These are phyloP conservation scores for Nitzschia sp. DNA, from an alignment of 108 stramenopile genomes.

Conservation along the genomic window DNA sequence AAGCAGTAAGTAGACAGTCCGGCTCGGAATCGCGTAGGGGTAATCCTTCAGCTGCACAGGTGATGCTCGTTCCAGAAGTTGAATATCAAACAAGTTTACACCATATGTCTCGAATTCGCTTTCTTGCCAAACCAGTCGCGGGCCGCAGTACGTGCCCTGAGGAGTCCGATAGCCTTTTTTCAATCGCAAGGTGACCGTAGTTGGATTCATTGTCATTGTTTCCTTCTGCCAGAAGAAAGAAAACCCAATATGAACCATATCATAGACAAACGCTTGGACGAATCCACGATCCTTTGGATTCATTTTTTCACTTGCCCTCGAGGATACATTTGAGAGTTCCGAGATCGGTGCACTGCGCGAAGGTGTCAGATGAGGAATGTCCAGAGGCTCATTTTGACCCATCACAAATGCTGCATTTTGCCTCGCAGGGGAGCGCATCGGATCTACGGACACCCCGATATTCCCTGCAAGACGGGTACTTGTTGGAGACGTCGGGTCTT, in stretches of 20 bases:
- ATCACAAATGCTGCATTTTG: background rate
- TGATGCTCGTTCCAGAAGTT: slow-evolving; percentile 37
- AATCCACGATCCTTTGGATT: slow-evolving; percentile 12
- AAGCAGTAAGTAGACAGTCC: slow-evolving; percentile 32
- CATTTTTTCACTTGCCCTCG: background rate
- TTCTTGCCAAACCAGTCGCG: slow-evolving; percentile 41
- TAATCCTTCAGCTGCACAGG: slow-evolving; percentile 36
- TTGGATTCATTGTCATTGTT: background rate
- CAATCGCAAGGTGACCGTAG: slow-evolving; percentile 8
- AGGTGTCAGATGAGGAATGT: background rate
- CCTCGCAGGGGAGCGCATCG: background rate
- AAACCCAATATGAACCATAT: slow-evolving; percentile 20
- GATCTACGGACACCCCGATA: background rate
- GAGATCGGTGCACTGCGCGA: background rate
- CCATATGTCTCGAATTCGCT: slow-evolving; percentile 19
- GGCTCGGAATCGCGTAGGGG: slow-evolving; percentile 44
- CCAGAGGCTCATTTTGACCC: background rate
- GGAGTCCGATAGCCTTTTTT: slow-evolving; percentile 14
- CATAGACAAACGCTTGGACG: slow-evolving; percentile 27
- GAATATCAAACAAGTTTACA: slow-evolving; percentile 54
- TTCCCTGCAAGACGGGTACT: background rate
- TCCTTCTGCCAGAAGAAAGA: slow-evolving; percentile 40
- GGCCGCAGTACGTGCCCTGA: slow-evolving; percentile 34
- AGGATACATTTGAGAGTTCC: background rate
- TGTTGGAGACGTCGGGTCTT: background rate